Conservation (phyloP, 208 protist genomes). For the Acanthamoeba healyi region DNA sequence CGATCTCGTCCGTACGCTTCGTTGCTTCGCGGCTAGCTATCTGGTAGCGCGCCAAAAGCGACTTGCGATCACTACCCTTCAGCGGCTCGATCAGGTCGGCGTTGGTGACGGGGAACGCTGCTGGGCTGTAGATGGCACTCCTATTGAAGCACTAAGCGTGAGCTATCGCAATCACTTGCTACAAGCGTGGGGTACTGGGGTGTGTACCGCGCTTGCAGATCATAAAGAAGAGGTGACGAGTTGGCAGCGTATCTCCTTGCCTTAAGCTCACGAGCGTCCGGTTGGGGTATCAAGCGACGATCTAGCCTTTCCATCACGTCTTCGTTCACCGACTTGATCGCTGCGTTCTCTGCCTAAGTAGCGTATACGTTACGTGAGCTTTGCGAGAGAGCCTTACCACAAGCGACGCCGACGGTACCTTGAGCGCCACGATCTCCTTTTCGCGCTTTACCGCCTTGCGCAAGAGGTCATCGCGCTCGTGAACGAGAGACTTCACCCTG, state of each 20-base stretch:
- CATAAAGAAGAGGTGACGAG: not conserved
- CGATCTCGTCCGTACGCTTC: not conserved
- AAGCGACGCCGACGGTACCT: not conserved
- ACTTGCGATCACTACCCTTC: conserved; percentile 1
- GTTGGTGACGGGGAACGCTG: not conserved
- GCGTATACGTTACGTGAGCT: too few species aligned
- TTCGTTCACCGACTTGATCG: not conserved
- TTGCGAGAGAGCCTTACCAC: too few species aligned
- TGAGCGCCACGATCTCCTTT: conserved; percentile 15
- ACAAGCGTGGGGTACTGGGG: too few species aligned
- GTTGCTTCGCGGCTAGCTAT: not conserved
- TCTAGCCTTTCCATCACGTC: not conserved
- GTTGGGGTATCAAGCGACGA: not conserved
- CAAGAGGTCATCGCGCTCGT: conserved; percentile 6
- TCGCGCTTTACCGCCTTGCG: not conserved
- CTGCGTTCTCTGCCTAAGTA: not conserved
- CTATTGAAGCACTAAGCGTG: not conserved
- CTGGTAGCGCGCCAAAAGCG: not conserved
- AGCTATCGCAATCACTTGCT: too few species aligned
- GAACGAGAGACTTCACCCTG: not conserved
- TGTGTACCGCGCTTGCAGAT: not conserved
- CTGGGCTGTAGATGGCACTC: not conserved
- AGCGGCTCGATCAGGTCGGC: not conserved
- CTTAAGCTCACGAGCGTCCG: not conserved
- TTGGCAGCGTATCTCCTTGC: not conserved